Percentiles rank a stretch among this genome's conserved stretches.
Conservation (phyloP, 768 basidiomycete genomes). For the Crepidotus variabilis region DNA sequence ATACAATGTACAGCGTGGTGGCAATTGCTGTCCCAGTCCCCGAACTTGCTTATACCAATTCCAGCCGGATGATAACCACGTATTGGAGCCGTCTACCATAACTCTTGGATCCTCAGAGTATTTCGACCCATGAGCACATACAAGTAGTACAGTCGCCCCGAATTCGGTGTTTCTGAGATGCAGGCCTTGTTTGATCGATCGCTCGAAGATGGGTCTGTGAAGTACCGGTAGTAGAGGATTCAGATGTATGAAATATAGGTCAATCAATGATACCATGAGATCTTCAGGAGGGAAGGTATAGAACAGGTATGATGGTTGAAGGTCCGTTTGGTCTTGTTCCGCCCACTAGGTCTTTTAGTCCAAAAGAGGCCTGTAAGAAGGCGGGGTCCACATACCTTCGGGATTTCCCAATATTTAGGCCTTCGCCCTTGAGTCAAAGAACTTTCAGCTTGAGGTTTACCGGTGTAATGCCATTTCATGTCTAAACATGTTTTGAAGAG, state of each 20-base stretch:
- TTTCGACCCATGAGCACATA: slow-evolving; percentile 66
- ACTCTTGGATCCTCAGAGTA: slow-evolving; percentile 62
- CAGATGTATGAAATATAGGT: slow-evolving; percentile 59
- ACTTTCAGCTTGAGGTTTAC: slow-evolving; percentile 24
- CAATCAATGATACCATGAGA: slow-evolving; percentile 50
- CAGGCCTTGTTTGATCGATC: slow-evolving; percentile 40
- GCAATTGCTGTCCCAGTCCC: slow-evolving; percentile 41
- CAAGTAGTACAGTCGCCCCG: slow-evolving; percentile 47
- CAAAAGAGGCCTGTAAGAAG: background rate
- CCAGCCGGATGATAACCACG: slow-evolving; percentile 50
- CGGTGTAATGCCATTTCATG: slow-evolving; percentile 50
- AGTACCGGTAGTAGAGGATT: slow-evolving; percentile 63
- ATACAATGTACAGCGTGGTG: slow-evolving; percentile 49
- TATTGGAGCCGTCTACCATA: slow-evolving; percentile 40
- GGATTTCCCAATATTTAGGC: slow-evolving; percentile 47
- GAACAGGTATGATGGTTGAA: slow-evolving; percentile 16
- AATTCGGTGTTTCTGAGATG: slow-evolving; percentile 51
- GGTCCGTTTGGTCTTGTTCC: slow-evolving; percentile 13
- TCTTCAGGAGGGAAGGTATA: slow-evolving; percentile 51
- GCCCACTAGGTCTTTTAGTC: background rate
- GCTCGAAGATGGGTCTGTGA: slow-evolving; percentile 68
- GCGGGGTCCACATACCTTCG: slow-evolving; percentile 31
- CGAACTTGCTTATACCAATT: slow-evolving; percentile 66
- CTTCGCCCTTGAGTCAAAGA: slow-evolving; percentile 28
- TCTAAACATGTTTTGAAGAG: slow-evolving; percentile 53